Evolutionary conservation across 1,284 basidiomycete species (phyloP).

Genomic region (Vanrija sp.): DNA sequence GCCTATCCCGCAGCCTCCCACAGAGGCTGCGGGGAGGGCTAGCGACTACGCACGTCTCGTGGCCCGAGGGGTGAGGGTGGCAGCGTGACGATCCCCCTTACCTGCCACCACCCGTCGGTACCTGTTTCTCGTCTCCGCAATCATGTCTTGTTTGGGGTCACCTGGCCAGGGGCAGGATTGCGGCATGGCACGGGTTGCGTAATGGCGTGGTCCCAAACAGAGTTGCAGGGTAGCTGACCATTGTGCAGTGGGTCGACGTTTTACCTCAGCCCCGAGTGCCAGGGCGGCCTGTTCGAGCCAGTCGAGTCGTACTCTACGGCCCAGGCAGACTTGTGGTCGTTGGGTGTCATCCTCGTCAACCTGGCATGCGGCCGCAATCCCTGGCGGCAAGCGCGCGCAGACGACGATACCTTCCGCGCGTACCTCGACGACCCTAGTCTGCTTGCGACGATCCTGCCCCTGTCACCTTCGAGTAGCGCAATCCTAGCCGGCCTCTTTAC

Average conservation of each 20-base stretch:
- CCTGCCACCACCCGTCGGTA: no score
- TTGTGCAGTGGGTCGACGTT: conserved; percentile 73
- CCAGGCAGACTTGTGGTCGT: conserved; percentile 84
- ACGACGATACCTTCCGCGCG: conserved; percentile 68
- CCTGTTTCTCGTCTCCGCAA: no score
- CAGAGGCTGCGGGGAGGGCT: no score
- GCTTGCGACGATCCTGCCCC: conserved; percentile 66
- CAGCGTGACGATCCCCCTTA: no score
- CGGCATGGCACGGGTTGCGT: no score
- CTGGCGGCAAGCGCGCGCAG: conserved; percentile 70
- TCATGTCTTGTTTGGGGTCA: no score
- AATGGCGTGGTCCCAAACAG: no score
- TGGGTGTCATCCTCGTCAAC: conserved; percentile 90
- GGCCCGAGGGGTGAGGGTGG: no score
- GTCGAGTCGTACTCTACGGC: conserved; percentile 66
- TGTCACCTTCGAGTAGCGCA: conserved; percentile 52
- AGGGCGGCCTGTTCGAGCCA: conserved; percentile 59
- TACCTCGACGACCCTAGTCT: conserved; percentile 66
- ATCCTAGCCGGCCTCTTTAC: conserved; percentile 59
- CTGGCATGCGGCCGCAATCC: conserved; percentile 82
- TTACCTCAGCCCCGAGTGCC: conserved; percentile 77
- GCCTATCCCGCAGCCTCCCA: no score
- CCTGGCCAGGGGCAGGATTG: no score
- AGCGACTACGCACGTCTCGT: no score
- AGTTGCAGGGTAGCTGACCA: neutral